Evolutionary conservation across 805 yeast species (phyloP).

Genomic region (Huiozyma naganishii): DNA sequence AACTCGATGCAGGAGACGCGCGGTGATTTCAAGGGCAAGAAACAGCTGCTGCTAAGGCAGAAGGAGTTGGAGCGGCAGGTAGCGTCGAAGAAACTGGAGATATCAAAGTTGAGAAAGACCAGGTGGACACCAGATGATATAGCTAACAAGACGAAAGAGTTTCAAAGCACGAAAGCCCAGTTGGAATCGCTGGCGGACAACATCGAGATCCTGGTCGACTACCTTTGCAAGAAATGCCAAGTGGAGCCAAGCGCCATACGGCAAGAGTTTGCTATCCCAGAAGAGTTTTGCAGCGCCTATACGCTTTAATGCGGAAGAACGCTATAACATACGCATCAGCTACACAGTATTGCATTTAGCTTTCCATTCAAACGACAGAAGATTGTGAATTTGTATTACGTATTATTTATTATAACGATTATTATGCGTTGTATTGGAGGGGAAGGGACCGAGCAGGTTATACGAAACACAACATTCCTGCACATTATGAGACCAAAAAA

Average conservation of each 20-base stretch:
- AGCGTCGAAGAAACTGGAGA: not conserved
- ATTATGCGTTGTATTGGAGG: too few species aligned
- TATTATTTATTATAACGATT: too few species aligned
- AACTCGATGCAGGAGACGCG: not conserved
- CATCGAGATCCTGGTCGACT: constrained; percentile 31
- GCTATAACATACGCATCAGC: too few species aligned
- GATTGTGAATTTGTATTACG: too few species aligned
- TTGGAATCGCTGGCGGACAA: constrained; percentile 29
- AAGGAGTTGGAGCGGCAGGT: not conserved
- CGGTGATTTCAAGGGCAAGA: constrained; percentile 2
- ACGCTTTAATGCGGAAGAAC: too few species aligned
- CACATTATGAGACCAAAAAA: too few species aligned
- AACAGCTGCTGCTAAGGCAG: not conserved
- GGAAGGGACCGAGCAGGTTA: too few species aligned
- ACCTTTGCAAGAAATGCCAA: constrained; percentile 26
- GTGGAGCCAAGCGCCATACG: constrained; percentile 25
- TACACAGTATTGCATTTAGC: too few species aligned
- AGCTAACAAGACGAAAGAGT: constrained; percentile 5
- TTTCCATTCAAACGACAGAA: too few species aligned
- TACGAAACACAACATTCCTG: too few species aligned
- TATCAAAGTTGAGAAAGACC: not conserved
- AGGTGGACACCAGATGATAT: constrained; percentile 11
- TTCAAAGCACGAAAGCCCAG: constrained; percentile 2
- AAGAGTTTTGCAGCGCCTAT: constrained; percentile 22
- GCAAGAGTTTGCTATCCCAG: constrained; percentile 35